phyloP scores from a whole-genome alignment of 2,329 filamentous ascomycete species.

The Verticillium longisporum region DNA sequence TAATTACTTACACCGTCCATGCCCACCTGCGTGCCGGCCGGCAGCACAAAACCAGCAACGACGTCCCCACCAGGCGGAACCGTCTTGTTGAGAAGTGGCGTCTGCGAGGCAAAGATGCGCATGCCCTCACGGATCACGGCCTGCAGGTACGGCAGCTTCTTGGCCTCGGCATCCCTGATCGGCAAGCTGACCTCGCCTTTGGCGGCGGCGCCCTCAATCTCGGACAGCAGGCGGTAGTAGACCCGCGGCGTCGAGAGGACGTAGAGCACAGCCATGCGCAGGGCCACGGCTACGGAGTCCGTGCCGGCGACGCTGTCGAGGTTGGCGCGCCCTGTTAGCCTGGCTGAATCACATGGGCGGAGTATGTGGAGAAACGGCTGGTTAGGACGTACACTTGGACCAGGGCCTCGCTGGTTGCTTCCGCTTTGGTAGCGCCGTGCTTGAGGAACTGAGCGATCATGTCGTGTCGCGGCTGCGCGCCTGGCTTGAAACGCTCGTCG shows the following conservation, averaged over 20 bases:
- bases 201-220: slow-evolving; percentile 35
- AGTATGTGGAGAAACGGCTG: not conserved
- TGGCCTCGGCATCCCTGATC: slow-evolving; percentile 39
- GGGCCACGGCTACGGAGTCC: slow-evolving; percentile 54
- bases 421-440: slow-evolving; percentile 20
- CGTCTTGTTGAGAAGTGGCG: slow-evolving; percentile 42
- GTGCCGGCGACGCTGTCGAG: slow-evolving; percentile 44
- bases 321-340: slow-evolving; percentile 13
- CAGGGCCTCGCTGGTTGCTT: slow-evolving; percentile 27
- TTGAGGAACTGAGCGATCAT: slow-evolving; percentile 33
- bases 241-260: slow-evolving; percentile 36
- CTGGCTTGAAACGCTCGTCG: slow-evolving; percentile 6
- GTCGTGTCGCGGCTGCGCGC: slow-evolving; percentile 20
- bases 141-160: slow-evolving; percentile 46
- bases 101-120: slow-evolving; percentile 47
- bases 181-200: slow-evolving; percentile 24
- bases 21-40: slow-evolving; percentile 45
- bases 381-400: slow-evolving; percentile 25
- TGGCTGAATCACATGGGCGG: not conserved
- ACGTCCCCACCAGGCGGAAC: slow-evolving; percentile 44
- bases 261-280: slow-evolving; percentile 47
- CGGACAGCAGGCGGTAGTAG: slow-evolving; percentile 30
- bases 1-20: slow-evolving; percentile 5
- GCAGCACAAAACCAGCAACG: slow-evolving; percentile 42
- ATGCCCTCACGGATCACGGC: slow-evolving; percentile 51